Base-by-base conservation (phyloP, 495 filamentous ascomycete genomes). In the Aspergillus bertholletiae region DNA sequence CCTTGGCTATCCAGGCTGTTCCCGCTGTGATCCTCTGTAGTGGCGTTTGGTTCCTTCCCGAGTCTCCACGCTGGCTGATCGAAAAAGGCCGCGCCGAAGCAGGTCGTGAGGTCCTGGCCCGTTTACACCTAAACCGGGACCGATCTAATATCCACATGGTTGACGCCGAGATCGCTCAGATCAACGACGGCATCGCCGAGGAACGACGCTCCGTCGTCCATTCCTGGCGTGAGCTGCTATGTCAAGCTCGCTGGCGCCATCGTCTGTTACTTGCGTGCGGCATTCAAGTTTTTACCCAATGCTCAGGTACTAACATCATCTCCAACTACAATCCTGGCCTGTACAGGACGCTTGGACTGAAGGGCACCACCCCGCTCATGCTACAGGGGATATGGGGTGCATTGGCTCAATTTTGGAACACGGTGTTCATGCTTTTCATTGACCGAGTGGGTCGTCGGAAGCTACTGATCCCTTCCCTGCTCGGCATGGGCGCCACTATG, bases 51-150 rank as follows among this genome's bases (percentile, higher is more conserved):
- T 81, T 80, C 57, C 70, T 84, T 12, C 70, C 71, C 9, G 82
- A 84, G 59, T 80, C 78, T 0, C 82, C 82, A 12, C 66, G 82
- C 44, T 85, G 81, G 81, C 67, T 85, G 7, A 75, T 80, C 26
- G 72, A 81, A 27, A 37, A 51, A 51, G 47, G 49, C 7, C 27
- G 40, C 13, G 52, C 26, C 13, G 46, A 54, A 9, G 51, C 41
- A 22, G 56, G 45, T 27, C 56, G 52, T 4, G 41, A 23, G 7
- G 51, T 56, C n/a, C 18, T 60, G 18, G 49, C 51, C 24, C 49
- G 49, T 9, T 50, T 60, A 3, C 54, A 56, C 26, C 18, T 48
- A 7, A 17, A 46, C 32, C 17, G 30, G 2, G 48, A 44, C 6
- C 13, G 35, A 0, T 30, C 39, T 26, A 48, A 58, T 21, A 30